Evolutionary conservation across 1,139 yeast species (phyloP).

Genomic region (Candida tunisiensis): DNA sequence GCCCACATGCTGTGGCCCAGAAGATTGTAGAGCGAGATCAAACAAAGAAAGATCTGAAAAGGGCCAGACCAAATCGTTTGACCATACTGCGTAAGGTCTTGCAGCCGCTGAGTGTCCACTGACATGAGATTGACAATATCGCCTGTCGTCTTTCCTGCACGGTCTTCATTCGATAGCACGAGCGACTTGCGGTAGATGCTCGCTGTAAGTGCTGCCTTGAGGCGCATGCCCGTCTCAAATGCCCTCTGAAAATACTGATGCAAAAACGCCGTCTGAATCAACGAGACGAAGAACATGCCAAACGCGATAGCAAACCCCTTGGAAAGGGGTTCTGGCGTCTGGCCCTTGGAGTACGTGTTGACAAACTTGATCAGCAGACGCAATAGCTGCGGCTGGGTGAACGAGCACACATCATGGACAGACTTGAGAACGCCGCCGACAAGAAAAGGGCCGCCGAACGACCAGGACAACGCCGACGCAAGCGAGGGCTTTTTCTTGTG

Average conservation of each 20-base stretch:
- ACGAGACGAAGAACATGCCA: slow-evolving; percentile 71
- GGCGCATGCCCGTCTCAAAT: slow-evolving; percentile 80
- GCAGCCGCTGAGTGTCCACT: slow-evolving; percentile 88
- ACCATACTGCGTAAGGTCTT: slow-evolving; percentile 75
- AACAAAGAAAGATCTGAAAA: slow-evolving; percentile 71
- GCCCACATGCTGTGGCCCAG: slow-evolving; percentile 95
- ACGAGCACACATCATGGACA: slow-evolving; percentile 66
- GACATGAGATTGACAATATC: slow-evolving; percentile 96
- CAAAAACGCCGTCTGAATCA: slow-evolving; percentile 65
- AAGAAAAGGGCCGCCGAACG: slow-evolving; percentile 57
- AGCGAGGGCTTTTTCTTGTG: slow-evolving; percentile 43
- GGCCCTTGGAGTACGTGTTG: slow-evolving; percentile 37
- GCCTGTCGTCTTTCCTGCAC: slow-evolving; percentile 73
- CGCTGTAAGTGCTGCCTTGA: slow-evolving; percentile 66
- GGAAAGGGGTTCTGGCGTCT: slow-evolving; percentile 40
- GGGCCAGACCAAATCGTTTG: slow-evolving; percentile 96
- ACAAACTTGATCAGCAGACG: slow-evolving; percentile 67
- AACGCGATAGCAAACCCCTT: slow-evolving; percentile 73
- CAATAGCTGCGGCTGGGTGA: slow-evolving; percentile 78
- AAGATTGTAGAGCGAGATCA: slow-evolving; percentile 54
- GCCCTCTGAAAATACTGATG: slow-evolving; percentile 90
- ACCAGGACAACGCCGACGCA: slow-evolving; percentile 37
- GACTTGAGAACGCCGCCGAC: slow-evolving; percentile 68
- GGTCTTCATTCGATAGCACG: slow-evolving; percentile 69
- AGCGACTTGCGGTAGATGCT: slow-evolving; percentile 70